phyloP scores from a whole-genome alignment of 2,329 filamentous ascomycete genomes.

The Zalaria sp. region DNA sequence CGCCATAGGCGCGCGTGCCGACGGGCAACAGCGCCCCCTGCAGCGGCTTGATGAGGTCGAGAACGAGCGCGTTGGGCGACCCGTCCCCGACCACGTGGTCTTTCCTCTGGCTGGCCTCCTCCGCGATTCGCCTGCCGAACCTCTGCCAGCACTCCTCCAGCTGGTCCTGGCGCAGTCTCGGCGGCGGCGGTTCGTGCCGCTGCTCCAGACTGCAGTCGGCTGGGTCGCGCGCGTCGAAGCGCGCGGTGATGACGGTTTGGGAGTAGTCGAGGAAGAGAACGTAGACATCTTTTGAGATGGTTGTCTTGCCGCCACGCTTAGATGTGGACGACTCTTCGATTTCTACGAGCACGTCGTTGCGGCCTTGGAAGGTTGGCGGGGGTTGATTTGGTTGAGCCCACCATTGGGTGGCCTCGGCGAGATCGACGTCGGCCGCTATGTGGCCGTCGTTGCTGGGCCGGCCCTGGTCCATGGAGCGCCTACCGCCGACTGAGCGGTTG shows the following conservation, averaged over 20 bases:
- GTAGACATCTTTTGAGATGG: slow-evolving; percentile 66
- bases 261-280: slow-evolving; percentile 95
- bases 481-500: slow-evolving; percentile 35
- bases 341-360: slow-evolving; percentile 73
- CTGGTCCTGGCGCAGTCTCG: slow-evolving; percentile 76
- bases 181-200: slow-evolving; percentile 71
- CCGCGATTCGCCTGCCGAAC: slow-evolving; percentile 66
- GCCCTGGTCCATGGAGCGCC: slow-evolving; percentile 59
- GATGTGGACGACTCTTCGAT: slow-evolving; percentile 61
- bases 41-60: slow-evolving; percentile 59
- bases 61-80: slow-evolving; percentile 60
- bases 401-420: slow-evolving; percentile 64
- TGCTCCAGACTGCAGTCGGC: slow-evolving; percentile 66
- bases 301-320: slow-evolving; percentile 55
- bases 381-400: slow-evolving; percentile 71
- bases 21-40: slow-evolving; percentile 65
- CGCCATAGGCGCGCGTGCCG: slow-evolving; percentile 80
- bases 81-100: slow-evolving; percentile 75
- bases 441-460: slow-evolving; percentile 63
- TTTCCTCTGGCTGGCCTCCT: slow-evolving; percentile 57
- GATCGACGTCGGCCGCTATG: slow-evolving; percentile 77
- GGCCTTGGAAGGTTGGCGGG: slow-evolving; percentile 68
- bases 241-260: slow-evolving; percentile 74
- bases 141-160: slow-evolving; percentile 73
- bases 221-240: slow-evolving; percentile 62